phyloP scores from a whole-genome alignment of 2,329 filamentous ascomycete species.

The Chaetothyriales sp. region DNA sequence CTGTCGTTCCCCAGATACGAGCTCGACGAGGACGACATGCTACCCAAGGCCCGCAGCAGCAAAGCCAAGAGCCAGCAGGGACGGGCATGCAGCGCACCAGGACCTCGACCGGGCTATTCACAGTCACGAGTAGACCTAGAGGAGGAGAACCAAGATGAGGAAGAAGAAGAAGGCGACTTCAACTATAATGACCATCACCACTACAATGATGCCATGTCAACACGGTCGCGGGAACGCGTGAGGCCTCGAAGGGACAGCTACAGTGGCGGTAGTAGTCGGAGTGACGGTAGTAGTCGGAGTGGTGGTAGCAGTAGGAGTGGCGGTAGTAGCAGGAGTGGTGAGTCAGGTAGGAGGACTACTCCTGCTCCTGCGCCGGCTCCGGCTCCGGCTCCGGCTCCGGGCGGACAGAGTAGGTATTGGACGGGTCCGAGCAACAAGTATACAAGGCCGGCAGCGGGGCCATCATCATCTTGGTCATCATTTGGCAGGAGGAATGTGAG shows the following conservation, averaged over 20 bases:
- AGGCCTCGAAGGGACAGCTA: neutral
- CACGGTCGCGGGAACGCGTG: neutral
- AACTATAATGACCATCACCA: neutral
- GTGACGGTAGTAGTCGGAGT: neutral
- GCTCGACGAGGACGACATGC: neutral
- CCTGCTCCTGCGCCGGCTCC: neutral
- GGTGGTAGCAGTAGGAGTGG: neutral
- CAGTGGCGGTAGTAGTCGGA: neutral
- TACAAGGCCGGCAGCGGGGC: no score
- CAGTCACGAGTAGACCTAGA: neutral
- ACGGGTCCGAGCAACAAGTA: constrained; percentile 1
- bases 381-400: neutral
- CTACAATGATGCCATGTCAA: neutral
- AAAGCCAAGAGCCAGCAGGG: neutral
- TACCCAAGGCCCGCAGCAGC: neutral
- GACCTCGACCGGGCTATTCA: neutral
- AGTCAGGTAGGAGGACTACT: neutral
- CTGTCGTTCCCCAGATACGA: neutral
- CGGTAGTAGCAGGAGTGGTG: neutral
- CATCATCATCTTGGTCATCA: neutral
- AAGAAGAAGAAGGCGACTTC: neutral
- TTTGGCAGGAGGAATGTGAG: neutral
- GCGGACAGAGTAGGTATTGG: neutral
- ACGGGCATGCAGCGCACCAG: neutral
- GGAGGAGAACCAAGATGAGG: neutral